Evolutionary conservation across 768 basidiomycete species (phyloP).

Genomic region (Lepiota brunneoincarnata): DNA sequence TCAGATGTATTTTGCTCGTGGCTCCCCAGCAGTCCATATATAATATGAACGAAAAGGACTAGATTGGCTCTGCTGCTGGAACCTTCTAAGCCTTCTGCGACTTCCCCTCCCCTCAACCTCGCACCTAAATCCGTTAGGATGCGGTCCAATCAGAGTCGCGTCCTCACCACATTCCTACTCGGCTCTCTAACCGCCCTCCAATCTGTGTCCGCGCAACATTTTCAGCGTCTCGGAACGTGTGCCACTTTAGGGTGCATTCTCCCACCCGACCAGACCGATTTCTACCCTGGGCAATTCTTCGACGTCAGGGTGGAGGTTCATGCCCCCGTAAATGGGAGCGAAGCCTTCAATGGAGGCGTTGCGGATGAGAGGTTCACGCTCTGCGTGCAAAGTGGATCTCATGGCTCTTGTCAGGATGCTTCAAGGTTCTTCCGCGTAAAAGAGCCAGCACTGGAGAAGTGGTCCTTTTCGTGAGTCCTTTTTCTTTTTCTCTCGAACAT

Average conservation of each 20-base stretch:
- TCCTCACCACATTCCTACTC: conserved; percentile 17
- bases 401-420: conserved; percentile 31
- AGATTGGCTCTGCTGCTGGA: not conserved
- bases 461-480: conserved; percentile 35
- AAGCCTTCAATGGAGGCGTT: conserved; percentile 31
- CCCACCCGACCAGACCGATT: conserved; percentile 43
- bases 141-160: not conserved
- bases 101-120: not conserved
- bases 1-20: no score
- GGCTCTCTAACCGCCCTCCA: conserved; percentile 13
- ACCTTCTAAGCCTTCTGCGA: not conserved
- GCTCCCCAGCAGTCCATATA: no score
- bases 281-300: conserved; percentile 39
- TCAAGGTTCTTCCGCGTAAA: conserved; percentile 32
- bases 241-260: conserved; percentile 40
- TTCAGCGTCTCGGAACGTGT: conserved; percentile 38
- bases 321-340: conserved; percentile 38
- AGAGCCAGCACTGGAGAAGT: conserved; percentile 34
- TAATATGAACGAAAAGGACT: no score
- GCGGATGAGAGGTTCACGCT: conserved; percentile 38
- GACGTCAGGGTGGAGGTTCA: conserved; percentile 42
- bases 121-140: not conserved
- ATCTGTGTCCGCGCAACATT: conserved; percentile 32
- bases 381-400: conserved; percentile 30
- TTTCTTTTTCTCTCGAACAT: not conserved